phyloP scores from a whole-genome alignment of 1,139 yeast genomes.

The Taphrina flavorubra region DNA sequence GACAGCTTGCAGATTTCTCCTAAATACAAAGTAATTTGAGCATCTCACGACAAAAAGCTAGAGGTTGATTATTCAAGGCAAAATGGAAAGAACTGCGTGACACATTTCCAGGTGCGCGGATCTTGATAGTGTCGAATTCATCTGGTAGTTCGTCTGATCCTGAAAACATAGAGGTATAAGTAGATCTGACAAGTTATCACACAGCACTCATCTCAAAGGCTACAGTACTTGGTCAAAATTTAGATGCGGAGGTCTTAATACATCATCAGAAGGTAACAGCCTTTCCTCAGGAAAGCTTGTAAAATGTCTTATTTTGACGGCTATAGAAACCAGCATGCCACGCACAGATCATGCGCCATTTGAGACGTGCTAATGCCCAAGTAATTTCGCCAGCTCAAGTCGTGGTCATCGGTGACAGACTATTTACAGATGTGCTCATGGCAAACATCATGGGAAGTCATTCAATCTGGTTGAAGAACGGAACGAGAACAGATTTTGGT shows the following conservation, averaged over 20 bases:
- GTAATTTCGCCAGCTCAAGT: constrained; percentile 64
- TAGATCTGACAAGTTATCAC: neutral
- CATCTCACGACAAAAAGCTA: neutral
- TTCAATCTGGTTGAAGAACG: constrained; percentile 82
- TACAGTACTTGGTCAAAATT: constrained; percentile 61
- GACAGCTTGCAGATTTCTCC: constrained; percentile 83
- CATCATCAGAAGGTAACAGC: constrained; percentile 59
- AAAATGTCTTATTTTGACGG: too few species aligned
- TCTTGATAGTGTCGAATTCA: constrained; percentile 86
- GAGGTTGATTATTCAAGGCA: neutral
- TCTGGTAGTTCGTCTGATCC: constrained; percentile 72
- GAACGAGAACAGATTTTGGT: constrained; percentile 50
- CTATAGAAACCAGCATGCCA: constrained; percentile 87
- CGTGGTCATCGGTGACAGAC: constrained; percentile 85
- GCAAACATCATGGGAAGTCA: constrained; percentile 91
- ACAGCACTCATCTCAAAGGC: constrained; percentile 59
- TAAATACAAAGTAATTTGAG: constrained; percentile 56
- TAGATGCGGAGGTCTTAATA: constrained; percentile 78
- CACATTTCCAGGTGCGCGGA: constrained; percentile 66
- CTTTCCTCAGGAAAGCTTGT: too few species aligned
- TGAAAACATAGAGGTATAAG: constrained; percentile 61
- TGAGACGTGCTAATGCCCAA: constrained; percentile 35
- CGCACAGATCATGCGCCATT: constrained; percentile 65
- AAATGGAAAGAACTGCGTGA: constrained; percentile 65
- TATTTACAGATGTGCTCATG: constrained; percentile 90